Conservation (phyloP, 2,329 filamentous ascomycete species). For the Microthyrium microscopicum region DNA sequence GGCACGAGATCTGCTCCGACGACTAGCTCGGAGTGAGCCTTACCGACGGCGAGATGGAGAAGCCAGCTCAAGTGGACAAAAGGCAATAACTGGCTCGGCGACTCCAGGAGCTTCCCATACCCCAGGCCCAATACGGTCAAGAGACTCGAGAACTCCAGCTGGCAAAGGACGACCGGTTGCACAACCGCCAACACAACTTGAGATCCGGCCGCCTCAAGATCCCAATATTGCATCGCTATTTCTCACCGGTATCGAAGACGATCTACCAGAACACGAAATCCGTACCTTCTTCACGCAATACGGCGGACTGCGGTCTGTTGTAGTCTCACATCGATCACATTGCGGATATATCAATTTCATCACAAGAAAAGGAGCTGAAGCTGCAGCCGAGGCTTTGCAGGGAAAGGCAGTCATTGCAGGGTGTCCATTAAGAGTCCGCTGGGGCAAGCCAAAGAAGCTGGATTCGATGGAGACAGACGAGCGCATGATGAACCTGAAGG, state of each 20-base stretch:
- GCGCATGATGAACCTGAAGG: constrained; percentile 61
- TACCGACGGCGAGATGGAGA: constrained; percentile 71
- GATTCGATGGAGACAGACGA: constrained; percentile 84
- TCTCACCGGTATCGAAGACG: constrained; percentile 88
- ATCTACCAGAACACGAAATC: constrained; percentile 81
- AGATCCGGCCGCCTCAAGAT: constrained; percentile 73
- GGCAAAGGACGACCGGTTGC: constrained; percentile 28
- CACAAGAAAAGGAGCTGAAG: constrained; percentile 68
- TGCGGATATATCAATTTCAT: constrained; percentile 95
- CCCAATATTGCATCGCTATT: constrained; percentile 83
- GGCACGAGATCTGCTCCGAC: constrained; percentile 68
- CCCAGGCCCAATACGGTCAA: constrained; percentile 65
- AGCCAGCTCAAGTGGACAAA: constrained; percentile 22
- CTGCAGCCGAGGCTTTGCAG: constrained; percentile 67
- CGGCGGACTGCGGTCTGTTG: constrained; percentile 78
- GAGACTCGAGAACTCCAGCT: constrained; percentile 33
- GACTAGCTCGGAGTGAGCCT: constrained; percentile 80
- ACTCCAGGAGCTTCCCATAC: constrained; percentile 13
- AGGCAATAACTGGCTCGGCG: constrained; percentile 19
- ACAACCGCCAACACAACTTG: constrained; percentile 59
- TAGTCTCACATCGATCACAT: constrained; percentile 94
- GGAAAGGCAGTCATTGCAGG: constrained; percentile 81
- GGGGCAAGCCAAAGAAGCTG: constrained; percentile 83
- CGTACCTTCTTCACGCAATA: constrained; percentile 80
- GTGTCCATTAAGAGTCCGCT: constrained; percentile 76